These are phyloP conservation scores for Fraxinus velutina DNA, from an alignment of 305 asterid species.

Conservation along the genomic window DNA sequence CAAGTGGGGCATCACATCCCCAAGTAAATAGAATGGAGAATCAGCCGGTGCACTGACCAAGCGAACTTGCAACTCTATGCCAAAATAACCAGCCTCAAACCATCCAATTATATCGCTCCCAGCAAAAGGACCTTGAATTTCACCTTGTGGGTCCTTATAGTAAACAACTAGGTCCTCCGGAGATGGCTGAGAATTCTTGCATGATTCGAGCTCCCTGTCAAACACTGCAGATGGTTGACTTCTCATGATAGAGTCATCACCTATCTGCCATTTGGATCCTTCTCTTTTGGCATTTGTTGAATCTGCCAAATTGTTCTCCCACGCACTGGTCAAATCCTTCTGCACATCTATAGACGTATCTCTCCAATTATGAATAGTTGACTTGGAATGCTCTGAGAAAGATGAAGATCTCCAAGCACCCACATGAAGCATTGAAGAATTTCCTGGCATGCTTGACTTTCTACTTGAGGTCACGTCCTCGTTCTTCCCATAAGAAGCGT, in stretches of 20 bases:
- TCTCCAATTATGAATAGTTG: constrained; percentile 44
- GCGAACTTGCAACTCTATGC: constrained; percentile 74
- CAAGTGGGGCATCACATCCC: constrained; percentile 85
- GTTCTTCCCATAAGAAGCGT: constrained; percentile 25
- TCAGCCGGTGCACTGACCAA: constrained; percentile 53
- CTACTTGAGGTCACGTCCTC: constrained; percentile 36
- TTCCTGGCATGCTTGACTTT: constrained; percentile 41
- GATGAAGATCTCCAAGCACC: constrained; percentile 58
- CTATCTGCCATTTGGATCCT: constrained; percentile 47
- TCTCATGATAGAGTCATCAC: constrained; percentile 46
- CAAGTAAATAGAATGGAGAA: constrained; percentile 59
- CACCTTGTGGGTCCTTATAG: constrained; percentile 81
- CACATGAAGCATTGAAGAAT: constrained; percentile 38
- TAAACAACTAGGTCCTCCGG: constrained; percentile 72
- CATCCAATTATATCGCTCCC: constrained; percentile 78
- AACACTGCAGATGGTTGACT: constrained; percentile 43
- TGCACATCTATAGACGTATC: constrained; percentile 35
- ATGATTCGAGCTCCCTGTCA: constrained; percentile 45
- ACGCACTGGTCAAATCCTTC: constrained; percentile 32
- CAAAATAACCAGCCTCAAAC: constrained; percentile 85
- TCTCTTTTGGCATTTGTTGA: constrained; percentile 38
- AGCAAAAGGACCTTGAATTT: constrained; percentile 70
- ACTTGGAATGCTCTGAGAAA: constrained; percentile 41
- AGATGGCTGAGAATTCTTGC: constrained; percentile 39
- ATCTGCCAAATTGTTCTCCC: constrained; percentile 37